A percentile compares a stretch with the other conserved stretches of the same genome.
Conservation (phyloP, 805 yeast genomes). For the Teunomyces barrocoloradensis region DNA sequence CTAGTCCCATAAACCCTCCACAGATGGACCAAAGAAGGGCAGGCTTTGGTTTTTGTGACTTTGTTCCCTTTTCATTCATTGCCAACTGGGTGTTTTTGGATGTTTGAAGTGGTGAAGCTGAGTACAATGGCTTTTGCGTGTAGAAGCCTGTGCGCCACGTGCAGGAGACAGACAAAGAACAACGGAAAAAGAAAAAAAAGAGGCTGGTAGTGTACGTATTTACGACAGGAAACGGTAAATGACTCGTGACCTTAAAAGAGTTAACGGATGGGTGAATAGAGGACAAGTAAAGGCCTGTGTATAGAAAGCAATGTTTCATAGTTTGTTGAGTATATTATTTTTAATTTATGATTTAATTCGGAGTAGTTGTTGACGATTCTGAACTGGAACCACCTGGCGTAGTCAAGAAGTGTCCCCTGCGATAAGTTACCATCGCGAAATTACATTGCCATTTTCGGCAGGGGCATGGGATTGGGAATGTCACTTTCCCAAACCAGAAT, state of each 20-base stretch:
- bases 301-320: too few species aligned
- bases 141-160: neutral
- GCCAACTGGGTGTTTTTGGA: neutral
- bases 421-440: neutral
- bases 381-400: neutral
- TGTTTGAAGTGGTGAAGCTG: too few species aligned
- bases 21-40: neutral
- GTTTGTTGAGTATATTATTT: too few species aligned
- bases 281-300: too few species aligned
- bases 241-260: too few species aligned
- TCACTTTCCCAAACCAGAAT: conserved; percentile 1
- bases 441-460: neutral
- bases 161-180: neutral
- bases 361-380: neutral
- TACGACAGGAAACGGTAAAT: too few species aligned
- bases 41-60: neutral
- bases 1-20: neutral
- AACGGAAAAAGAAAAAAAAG: too few species aligned
- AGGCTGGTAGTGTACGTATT: too few species aligned
- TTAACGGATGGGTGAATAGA: too few species aligned
- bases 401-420: neutral
- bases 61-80: conserved; percentile 1
- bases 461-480: neutral
- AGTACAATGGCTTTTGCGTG: too few species aligned
- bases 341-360: neutral